Evolutionary conservation across 2,329 filamentous ascomycete genomes (phyloP).

Genomic region (Myriosclerotinia scirpicola): DNA sequence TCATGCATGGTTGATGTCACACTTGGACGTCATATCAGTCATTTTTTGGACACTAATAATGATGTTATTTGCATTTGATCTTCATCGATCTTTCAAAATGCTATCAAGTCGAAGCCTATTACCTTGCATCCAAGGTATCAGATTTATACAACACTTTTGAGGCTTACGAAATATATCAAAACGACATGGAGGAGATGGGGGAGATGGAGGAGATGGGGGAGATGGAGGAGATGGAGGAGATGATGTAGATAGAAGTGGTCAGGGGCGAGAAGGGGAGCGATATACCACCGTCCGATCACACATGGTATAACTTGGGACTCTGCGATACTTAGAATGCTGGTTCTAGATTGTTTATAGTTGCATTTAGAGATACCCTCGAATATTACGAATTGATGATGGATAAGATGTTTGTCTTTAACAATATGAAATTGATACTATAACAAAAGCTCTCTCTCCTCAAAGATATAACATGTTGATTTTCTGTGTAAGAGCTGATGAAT

Average conservation of each 20-base stretch:
- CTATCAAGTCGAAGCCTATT: neutral
- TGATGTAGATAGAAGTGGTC: too few species aligned
- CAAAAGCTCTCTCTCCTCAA: too few species aligned
- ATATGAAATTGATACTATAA: neutral
- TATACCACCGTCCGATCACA: too few species aligned
- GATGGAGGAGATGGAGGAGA: too few species aligned
- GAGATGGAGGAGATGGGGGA: neutral
- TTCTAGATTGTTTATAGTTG: neutral
- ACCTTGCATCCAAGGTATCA: neutral
- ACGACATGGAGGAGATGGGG: neutral
- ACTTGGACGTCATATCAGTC: neutral
- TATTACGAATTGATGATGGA: neutral
- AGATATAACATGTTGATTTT: neutral
- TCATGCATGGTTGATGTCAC: neutral
- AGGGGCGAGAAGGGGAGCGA: too few species aligned
- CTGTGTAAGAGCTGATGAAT: too few species aligned
- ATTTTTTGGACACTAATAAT: neutral
- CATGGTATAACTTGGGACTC: neutral
- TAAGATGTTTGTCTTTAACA: neutral
- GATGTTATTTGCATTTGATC: neutral
- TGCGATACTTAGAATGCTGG: too few species aligned
- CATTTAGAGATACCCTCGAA: constrained; percentile 11
- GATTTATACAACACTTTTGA: neutral
- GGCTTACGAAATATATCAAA: too few species aligned
- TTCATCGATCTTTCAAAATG: neutral